Conservation (phyloP, 2,329 filamentous ascomycete species). For the Penicillium sp. region DNA sequence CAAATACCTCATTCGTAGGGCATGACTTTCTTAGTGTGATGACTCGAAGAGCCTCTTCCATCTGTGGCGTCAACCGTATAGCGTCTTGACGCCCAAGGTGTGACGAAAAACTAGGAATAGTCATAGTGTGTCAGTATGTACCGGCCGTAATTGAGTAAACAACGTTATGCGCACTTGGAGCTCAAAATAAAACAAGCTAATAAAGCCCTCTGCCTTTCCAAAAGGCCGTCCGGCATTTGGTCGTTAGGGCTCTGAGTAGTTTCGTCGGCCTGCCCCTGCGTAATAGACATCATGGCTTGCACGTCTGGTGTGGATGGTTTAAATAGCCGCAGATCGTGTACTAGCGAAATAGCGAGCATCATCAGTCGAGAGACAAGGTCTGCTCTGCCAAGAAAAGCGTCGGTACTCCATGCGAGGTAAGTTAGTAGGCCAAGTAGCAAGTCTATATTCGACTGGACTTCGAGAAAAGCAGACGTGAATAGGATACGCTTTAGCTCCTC, state of each 20-base stretch:
- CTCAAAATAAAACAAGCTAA: conserved; percentile 34
- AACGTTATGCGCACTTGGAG: conserved; percentile 23
- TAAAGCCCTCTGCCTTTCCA: conserved; percentile 30
- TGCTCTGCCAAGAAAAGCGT: conserved; percentile 32
- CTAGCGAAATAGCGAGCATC: conserved; percentile 39
- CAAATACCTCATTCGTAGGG: conserved; percentile 31
- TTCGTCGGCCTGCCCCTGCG: conserved; percentile 25
- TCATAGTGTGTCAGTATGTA: conserved; percentile 6
- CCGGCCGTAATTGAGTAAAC: neutral
- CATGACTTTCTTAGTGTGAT: conserved; percentile 26
- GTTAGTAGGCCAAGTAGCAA: conserved; percentile 38
- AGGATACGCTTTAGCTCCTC: conserved; percentile 34
- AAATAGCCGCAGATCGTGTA: conserved; percentile 37
- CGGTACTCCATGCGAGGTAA: conserved; percentile 40
- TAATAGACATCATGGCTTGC: conserved; percentile 31
- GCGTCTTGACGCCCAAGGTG: conserved; percentile 36
- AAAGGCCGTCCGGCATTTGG: conserved; percentile 13
- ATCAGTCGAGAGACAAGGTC: conserved; percentile 36
- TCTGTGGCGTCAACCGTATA: conserved; percentile 39
- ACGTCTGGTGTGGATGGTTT: conserved; percentile 31
- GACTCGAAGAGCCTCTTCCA: conserved; percentile 37
- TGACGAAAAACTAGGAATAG: conserved; percentile 30
- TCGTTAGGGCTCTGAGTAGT: conserved; percentile 4
- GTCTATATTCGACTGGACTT: conserved; percentile 35
- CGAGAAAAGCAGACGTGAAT: conserved; percentile 27